Percentiles rank a stretch among this genome's conserved stretches.
These are phyloP conservation scores for Sechiopsis laciniata DNA, from an alignment of 306 rosid genomes.

Conservation along the genomic window DNA sequence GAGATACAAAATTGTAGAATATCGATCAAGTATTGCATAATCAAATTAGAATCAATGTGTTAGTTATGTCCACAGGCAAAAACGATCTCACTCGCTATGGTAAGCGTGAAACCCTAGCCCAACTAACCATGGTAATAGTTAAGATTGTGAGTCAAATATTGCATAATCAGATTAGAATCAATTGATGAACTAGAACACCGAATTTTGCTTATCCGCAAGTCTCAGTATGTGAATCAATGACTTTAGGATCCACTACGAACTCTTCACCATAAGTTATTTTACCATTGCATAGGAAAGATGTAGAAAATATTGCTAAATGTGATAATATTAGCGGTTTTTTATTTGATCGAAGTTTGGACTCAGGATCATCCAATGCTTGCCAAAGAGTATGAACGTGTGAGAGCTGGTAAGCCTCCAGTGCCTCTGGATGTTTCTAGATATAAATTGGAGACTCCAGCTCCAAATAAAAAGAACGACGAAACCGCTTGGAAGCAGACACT, in stretches of 20 bases:
- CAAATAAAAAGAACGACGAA: slow-evolving; percentile 65
- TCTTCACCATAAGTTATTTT: not conserved
- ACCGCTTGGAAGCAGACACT: slow-evolving; percentile 79
- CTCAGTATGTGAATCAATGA: not conserved
- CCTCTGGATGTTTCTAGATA: slow-evolving; percentile 62
- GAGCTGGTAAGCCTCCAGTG: slow-evolving; percentile 81
- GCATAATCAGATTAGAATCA: not conserved
- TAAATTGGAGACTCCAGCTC: slow-evolving; percentile 52
- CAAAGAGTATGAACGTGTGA: slow-evolving; percentile 85
- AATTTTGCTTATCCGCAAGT: no score
- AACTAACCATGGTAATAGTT: no score
- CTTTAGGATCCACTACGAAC: no score
- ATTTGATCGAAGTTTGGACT: slow-evolving; percentile 3
- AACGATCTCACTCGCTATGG: no score
- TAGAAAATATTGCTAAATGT: not conserved
- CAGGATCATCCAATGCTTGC: slow-evolving; percentile 85
- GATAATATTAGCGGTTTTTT: not conserved
- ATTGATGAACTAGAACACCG: not conserved
- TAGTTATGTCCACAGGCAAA: no score
- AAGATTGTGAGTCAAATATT: no score
- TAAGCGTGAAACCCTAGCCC: no score
- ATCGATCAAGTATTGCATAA: no score
- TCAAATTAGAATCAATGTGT: no score
- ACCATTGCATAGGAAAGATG: not conserved
- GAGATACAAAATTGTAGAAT: no score